Evolutionary conservation across 768 basidiomycete genomes (phyloP), one percentile per base, ranked within the genome.

Genomic region (Tubosaeta brunneosetosa): DNA sequence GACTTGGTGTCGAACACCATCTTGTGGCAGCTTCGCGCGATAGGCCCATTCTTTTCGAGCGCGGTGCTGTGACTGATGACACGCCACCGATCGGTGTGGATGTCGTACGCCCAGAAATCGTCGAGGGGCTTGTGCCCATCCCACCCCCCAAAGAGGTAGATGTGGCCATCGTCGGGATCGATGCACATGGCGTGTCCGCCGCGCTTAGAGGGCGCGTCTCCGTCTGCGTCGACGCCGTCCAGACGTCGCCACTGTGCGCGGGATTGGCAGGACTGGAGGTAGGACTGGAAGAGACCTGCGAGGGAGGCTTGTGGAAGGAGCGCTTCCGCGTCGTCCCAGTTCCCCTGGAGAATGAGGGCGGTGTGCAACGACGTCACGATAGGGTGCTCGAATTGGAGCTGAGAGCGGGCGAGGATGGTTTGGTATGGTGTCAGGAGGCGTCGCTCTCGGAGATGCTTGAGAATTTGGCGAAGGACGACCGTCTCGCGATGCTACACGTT

Each of bases 151-250:
- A 89, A 81, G 19, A 91, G 75, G 62, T 91, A 91, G 27, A 91
- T 81, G 41, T 78, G 66, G 6, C 80, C 79, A 36, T 80, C 75
- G 8, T 77, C 73, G 22, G 77, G 70, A 61, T 91, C 88, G 56
- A 90, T 80, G 58, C 86, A 89, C 86, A 89, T 88, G 19, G 86
- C 84, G 56, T 91, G 88, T 0, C 89, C 90, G 14, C 89, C 86
- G 1, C 90, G 81, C 42, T 80, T 73, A 22, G 77, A 74, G 6
- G 90, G 89, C 0, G 77, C 67, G 57, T 88, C 85, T 1, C 80
- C 75, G 55, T 85, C 80, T 1, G 80, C 74, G 56, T 85, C 80
- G n/a, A 79, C 75, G 17, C 79, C 85, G 34, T 68, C 69, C 1
- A 89, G 68, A 14, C 77, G 79, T 22, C 70, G 76, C 87, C 89